Base-by-base conservation (phyloP, 176 grass and related monocot species). In the Metroxylon sagu region DNA sequence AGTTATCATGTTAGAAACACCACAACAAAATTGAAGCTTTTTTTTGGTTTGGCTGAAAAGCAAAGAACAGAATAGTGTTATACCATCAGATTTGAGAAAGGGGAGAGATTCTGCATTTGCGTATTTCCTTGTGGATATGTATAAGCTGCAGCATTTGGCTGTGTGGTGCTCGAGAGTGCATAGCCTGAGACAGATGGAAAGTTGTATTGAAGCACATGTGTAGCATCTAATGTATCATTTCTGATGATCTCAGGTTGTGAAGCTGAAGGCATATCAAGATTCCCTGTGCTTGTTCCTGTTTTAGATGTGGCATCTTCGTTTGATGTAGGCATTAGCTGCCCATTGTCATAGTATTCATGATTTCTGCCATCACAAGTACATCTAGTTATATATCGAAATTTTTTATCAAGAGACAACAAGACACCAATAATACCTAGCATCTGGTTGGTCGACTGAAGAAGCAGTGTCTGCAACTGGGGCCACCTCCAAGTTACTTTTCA, bases 181-280 rank as follows among this genome's bases (percentile, higher is more conserved):
- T 87, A 77, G 73, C 65, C 77, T 19, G 88, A 79, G 52, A 61
- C 93, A 53, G 93, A 89, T 64, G 94, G 79, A 54, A 93, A 49
- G 19, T 83, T 85, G 74, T 98, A 93, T 53, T 98, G 84, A 71
- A 93, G 79, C 62, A 63, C 74, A 16, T 71, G 84, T 52, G 84
- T 66, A 59, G 77, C 55, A 78, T 88, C 88, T 31, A 78, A 65
- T 64, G 78, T 35, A 1, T 88, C 82, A 52, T 73, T 76, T 64
- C 82, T 89, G 53, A 77, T 29, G 39, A 83, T 76, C 59, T 92
- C 85, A 71, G 88, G 56, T 53, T 92, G 76, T 68, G 85, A 83
- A 66, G 73, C 82, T 60, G 85, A 89, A 60, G 94, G 82, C 66
- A 73, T 80, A 59, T 98, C 79, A 18, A 81, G 48, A 64, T 80